phyloP scores from a whole-genome alignment of 371 early-diverging fungal species.

The Chytridiales sp. region DNA sequence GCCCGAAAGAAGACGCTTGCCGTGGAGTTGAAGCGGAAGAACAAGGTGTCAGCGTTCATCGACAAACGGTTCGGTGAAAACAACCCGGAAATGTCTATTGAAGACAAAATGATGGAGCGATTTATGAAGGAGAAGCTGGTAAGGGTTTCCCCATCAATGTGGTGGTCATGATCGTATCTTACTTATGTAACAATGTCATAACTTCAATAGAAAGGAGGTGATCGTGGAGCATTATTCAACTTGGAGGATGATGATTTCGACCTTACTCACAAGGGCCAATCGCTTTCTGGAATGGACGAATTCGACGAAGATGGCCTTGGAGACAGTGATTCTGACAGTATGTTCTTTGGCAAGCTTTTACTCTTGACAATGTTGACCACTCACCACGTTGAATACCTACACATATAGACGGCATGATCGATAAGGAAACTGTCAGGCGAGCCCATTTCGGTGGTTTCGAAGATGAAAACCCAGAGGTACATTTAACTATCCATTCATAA shows the following conservation, averaged over 20 bases:
- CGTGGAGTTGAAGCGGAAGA: constrained; percentile 68
- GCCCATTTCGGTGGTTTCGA: constrained; percentile 91
- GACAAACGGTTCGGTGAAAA: constrained; percentile 96
- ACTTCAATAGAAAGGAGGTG: background rate
- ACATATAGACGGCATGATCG: constrained; percentile 60
- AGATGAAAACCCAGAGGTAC: constrained; percentile 45
- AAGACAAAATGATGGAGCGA: constrained; percentile 94
- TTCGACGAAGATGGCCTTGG: constrained; percentile 71
- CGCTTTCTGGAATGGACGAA: constrained; percentile 78
- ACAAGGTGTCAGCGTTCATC: constrained; percentile 73
- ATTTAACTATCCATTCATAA: constrained; percentile 20
- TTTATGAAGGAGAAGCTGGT: constrained; percentile 85
- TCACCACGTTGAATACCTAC: background rate
- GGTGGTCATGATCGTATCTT: background rate
- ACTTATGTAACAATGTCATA: background rate
- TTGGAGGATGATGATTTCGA: constrained; percentile 79
- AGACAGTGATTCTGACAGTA: constrained; percentile 63
- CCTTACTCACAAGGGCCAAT: constrained; percentile 91
- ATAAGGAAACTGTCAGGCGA: constrained; percentile 64
- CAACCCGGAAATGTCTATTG: constrained; percentile 79
- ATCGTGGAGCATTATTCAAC: constrained; percentile 61
- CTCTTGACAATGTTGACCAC: background rate
- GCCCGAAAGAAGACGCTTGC: constrained; percentile 83
- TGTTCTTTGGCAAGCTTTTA: background rate
- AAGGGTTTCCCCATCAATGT: too few relatives aligned